Conservation (phyloP, 768 basidiomycete species). For the Cystofilobasidium macerans region DNA sequence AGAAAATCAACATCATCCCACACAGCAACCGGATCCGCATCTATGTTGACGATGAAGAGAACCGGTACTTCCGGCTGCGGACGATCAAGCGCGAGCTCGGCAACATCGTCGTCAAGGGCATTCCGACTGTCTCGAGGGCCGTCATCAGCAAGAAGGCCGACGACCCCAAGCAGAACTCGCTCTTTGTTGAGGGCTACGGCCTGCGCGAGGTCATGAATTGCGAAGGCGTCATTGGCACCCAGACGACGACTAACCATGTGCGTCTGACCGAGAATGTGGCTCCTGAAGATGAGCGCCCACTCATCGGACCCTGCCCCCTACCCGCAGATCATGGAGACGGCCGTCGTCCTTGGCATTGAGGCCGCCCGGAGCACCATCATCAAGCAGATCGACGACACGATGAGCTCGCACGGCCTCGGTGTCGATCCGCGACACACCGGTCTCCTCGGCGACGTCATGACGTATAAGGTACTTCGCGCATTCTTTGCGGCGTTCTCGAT, state of each 20-base stretch:
- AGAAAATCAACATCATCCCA: conserved; percentile 36
- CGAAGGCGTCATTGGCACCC: conserved; percentile 84
- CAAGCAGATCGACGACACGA: conserved; percentile 93
- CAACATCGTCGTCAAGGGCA: conserved; percentile 86
- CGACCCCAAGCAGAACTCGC: conserved; percentile 75
- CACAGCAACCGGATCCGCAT: conserved; percentile 40
- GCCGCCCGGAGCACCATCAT: conserved; percentile 88
- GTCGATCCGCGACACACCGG: conserved; percentile 98
- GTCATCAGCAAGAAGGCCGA: conserved; percentile 94
- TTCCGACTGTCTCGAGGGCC: conserved; percentile 74
- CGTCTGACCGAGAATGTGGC: background rate
- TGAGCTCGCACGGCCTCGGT: conserved; percentile 89
- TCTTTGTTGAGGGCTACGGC: conserved; percentile 94
- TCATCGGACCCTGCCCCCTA: background rate
- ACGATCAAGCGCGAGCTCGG: conserved; percentile 74
- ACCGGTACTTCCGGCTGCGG: conserved; percentile 48
- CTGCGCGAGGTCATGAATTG: conserved; percentile 93
- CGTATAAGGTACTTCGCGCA: conserved; percentile 65
- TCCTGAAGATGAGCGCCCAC: background rate
- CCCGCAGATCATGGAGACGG: conserved; percentile 64
- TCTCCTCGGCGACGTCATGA: conserved; percentile 97
- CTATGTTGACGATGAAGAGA: conserved; percentile 38
- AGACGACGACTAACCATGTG: conserved; percentile 85
- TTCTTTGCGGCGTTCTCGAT: background rate
- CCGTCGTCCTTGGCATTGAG: conserved; percentile 93